A percentile compares a stretch with the other conserved stretches of the same genome.
phyloP scores from a whole-genome alignment of 2,329 filamentous ascomycete genomes.

The Seiridium unicorne region DNA sequence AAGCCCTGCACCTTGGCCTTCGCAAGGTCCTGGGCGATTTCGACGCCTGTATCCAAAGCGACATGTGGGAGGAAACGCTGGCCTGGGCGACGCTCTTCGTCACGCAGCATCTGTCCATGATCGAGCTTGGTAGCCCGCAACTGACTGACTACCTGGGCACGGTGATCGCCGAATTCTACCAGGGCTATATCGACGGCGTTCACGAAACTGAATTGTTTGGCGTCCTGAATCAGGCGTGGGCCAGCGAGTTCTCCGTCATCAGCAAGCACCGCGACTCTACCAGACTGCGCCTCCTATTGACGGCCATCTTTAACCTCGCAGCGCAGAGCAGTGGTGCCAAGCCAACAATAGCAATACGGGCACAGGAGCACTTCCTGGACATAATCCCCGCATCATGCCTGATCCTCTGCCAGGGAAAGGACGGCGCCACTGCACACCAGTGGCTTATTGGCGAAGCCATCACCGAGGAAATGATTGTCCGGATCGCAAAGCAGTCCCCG shows the following conservation, averaged over 20 bases:
- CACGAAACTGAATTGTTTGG: constrained; percentile 20
- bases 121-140: background rate
- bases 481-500: constrained; percentile 18
- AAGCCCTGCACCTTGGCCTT: background rate
- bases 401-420: constrained; percentile 21
- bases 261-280: constrained; percentile 14
- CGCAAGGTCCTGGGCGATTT: background rate
- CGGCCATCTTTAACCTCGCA: background rate
- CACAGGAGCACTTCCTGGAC: constrained; percentile 2
- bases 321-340: background rate
- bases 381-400: constrained; percentile 17
- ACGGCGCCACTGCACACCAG: constrained; percentile 14
- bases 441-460: background rate
- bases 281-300: background rate
- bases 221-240: constrained; percentile 19
- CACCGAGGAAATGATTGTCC: constrained; percentile 10
- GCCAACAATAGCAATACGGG: no score
- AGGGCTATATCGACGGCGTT: constrained; percentile 20
- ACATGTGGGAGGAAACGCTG: background rate
- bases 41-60: background rate
- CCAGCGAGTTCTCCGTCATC: constrained; percentile 18
- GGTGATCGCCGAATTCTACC: constrained; percentile 16
- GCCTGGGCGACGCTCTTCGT: background rate
- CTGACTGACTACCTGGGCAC: constrained; percentile 1
- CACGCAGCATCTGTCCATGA: background rate